These are phyloP conservation scores for Aspergillus avenaceus DNA, from an alignment of 495 filamentous ascomycete genomes.

Conservation along the genomic window DNA sequence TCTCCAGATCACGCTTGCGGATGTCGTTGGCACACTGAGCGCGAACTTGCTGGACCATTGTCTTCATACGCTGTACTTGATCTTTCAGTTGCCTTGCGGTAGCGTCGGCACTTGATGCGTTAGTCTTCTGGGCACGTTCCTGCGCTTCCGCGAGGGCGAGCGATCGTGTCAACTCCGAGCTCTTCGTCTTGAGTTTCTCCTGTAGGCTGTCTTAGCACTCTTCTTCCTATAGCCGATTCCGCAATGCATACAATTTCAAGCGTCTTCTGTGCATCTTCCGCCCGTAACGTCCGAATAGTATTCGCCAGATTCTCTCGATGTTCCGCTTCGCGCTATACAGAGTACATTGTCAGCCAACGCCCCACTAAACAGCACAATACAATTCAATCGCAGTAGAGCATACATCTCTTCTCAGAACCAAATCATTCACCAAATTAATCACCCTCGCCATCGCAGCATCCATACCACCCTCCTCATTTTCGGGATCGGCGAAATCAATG, in stretches of 20 bases:
- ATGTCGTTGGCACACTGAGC: slow-evolving; percentile 88
- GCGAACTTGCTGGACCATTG: slow-evolving; percentile 72
- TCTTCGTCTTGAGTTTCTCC: slow-evolving; percentile 63
- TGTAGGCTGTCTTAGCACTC: slow-evolving; percentile 19
- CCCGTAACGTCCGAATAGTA: slow-evolving; percentile 71
- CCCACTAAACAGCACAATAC: too few relatives aligned
- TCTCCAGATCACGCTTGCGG: slow-evolving; percentile 83
- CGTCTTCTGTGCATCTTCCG: slow-evolving; percentile 64
- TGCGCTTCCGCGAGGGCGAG: slow-evolving; percentile 69
- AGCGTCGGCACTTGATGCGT: slow-evolving; percentile 67
- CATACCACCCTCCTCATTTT: slow-evolving; percentile 57
- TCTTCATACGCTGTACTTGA: slow-evolving; percentile 73
- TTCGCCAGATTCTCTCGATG: slow-evolving; percentile 75
- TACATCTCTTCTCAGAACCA: slow-evolving; percentile 81
- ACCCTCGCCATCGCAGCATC: slow-evolving; percentile 75
- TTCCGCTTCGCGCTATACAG: slow-evolving; percentile 73
- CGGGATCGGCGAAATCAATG: slow-evolving; percentile 81
- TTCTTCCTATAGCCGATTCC: not conserved
- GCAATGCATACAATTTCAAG: slow-evolving; percentile 46
- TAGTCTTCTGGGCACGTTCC: slow-evolving; percentile 63
- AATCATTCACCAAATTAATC: slow-evolving; percentile 89
- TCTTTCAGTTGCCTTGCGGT: slow-evolving; percentile 68
- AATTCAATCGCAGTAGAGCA: slow-evolving; percentile 21
- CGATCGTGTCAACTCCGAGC: slow-evolving; percentile 68
- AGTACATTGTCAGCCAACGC: not conserved